A percentile compares a stretch with the other conserved stretches of the same genome.
These are phyloP conservation scores for Phycomyces nitens DNA, from an alignment of 192 early-diverging fungal species.

Conservation along the genomic window DNA sequence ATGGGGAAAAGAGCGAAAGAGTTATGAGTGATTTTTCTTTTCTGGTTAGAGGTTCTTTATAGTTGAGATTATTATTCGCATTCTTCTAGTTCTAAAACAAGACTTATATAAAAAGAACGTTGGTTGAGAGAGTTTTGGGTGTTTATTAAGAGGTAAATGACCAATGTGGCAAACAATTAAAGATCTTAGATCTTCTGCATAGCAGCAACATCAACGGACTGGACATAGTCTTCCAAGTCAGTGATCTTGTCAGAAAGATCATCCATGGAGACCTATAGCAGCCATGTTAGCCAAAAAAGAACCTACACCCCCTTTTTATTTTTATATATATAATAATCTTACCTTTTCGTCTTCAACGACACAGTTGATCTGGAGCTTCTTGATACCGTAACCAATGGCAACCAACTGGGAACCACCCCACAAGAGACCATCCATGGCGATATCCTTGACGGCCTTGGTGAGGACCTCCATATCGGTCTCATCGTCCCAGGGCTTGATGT, in stretches of 20 bases:
- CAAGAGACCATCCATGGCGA: conserved; percentile 84
- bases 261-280: conserved; percentile 61
- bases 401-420: conserved; percentile 83
- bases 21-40: too few species aligned
- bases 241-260: conserved; percentile 80
- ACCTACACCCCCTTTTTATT: too few species aligned
- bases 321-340: too few species aligned
- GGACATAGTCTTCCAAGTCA: conserved; percentile 82
- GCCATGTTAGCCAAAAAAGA: too few species aligned
- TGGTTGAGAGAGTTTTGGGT: too few species aligned
- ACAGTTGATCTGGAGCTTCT: conserved; percentile 91
- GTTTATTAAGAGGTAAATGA: too few species aligned
- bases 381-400: conserved; percentile 91
- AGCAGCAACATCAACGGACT: conserved; percentile 85
- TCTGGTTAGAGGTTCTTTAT: too few species aligned
- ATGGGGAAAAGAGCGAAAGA: too few species aligned
- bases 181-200: conserved; percentile 83
- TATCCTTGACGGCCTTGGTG: conserved; percentile 65
- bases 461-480: conserved; percentile 85
- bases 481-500: conserved; percentile 98
- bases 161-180: too few species aligned
- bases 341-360: conserved; percentile 89
- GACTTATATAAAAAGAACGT: too few species aligned
- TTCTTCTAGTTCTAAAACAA: too few species aligned
- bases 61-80: too few species aligned